These are phyloP conservation scores for Tulasnella calospora DNA, from an alignment of 768 basidiomycete species.

Conservation along the genomic window DNA sequence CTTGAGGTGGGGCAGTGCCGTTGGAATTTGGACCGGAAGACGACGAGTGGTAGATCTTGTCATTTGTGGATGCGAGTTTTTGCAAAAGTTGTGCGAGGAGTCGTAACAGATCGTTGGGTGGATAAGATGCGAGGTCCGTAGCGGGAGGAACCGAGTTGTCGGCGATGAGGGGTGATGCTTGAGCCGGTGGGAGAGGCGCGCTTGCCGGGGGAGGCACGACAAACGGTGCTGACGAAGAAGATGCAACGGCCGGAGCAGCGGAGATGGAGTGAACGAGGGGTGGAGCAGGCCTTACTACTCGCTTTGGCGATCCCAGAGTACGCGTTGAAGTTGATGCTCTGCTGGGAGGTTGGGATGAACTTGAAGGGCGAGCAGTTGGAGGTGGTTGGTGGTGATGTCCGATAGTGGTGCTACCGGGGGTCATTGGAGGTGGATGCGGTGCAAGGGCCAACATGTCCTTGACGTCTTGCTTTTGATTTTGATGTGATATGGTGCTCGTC, in stretches of 20 bases:
- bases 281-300: background rate
- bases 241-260: conserved; percentile 1
- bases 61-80: conserved; percentile 90
- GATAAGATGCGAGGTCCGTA: conserved; percentile 77
- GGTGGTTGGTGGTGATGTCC: conserved; percentile 9
- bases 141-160: conserved; percentile 4
- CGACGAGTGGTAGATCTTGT: conserved; percentile 41
- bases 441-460: conserved; percentile 9
- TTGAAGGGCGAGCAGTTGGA: background rate
- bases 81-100: conserved; percentile 83
- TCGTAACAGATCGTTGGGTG: conserved; percentile 71
- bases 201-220: background rate
- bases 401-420: conserved; percentile 7
- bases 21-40: conserved; percentile 35
- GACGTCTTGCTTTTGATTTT: conserved; percentile 8
- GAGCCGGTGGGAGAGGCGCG: conserved; percentile 3
- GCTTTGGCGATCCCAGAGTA: conserved; percentile 8
- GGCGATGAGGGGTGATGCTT: background rate
- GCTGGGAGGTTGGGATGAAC: background rate
- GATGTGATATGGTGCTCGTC: background rate
- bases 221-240: conserved; percentile 2
- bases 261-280: background rate
- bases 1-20: conserved; percentile 33
- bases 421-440: background rate
- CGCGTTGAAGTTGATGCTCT: background rate